A percentile compares a stretch with the other conserved stretches of the same genome.
Conservation (phyloP, 2,329 filamentous ascomycete species). For the Fusarium sarcochroum region DNA sequence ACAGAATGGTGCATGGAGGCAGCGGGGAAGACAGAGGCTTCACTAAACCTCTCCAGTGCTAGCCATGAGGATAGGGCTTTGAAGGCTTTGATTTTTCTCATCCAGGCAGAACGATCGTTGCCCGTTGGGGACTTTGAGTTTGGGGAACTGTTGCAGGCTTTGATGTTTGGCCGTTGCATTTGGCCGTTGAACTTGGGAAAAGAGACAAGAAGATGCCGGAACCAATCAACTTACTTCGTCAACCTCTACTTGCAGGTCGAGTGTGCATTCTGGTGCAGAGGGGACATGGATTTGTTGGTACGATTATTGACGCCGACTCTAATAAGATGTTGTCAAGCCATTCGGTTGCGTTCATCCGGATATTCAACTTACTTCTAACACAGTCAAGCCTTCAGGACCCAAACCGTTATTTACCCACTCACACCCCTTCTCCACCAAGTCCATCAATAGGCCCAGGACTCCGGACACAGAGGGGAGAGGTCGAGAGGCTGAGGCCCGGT, state of each 20-base stretch:
- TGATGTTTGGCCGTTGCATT: slow-evolving; percentile 4
- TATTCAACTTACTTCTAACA: slow-evolving; percentile 29
- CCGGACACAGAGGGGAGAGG: not conserved
- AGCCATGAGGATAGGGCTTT: slow-evolving; percentile 34
- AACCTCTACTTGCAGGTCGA: not conserved
- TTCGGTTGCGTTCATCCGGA: slow-evolving; percentile 16
- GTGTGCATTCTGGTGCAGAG: not conserved
- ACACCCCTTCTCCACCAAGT: slow-evolving; percentile 26
- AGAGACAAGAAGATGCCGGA: slow-evolving; percentile 6
- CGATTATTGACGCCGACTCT: not conserved
- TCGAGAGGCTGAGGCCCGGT: slow-evolving; percentile 4
- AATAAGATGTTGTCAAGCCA: not conserved
- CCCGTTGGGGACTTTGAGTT: slow-evolving; percentile 33
- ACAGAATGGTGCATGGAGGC: slow-evolving; percentile 20
- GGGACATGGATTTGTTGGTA: not conserved
- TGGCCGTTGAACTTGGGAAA: slow-evolving; percentile 5
- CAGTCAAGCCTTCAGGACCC: slow-evolving; percentile 3
- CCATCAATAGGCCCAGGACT: slow-evolving; percentile 12
- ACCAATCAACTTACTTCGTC: slow-evolving; percentile 1
- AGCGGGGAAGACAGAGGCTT: slow-evolving; percentile 36
- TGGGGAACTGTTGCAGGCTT: slow-evolving; percentile 34
- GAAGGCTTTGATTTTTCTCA: slow-evolving; percentile 14
- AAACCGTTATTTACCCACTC: slow-evolving; percentile 24
- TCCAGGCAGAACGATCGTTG: slow-evolving; percentile 20
- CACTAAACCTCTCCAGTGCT: slow-evolving; percentile 31